Evolutionary conservation across 2,329 filamentous ascomycete species (phyloP).

Genomic region (Cladophialophora psammophila): DNA sequence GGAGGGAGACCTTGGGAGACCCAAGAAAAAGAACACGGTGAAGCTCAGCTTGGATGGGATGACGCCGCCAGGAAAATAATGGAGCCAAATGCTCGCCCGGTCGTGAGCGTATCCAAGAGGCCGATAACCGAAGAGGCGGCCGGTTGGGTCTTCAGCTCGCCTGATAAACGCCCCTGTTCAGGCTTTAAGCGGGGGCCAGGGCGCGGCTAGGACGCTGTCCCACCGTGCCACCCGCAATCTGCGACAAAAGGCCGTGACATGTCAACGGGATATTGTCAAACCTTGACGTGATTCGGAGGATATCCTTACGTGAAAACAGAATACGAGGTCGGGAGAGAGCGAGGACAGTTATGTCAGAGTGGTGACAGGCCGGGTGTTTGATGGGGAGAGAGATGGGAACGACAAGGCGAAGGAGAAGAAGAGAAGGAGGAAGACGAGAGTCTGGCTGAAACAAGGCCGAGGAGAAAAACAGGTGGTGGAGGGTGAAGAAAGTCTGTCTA

Average conservation of each 20-base stretch:
- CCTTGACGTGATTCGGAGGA: constrained; percentile 15
- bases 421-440: neutral
- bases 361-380: neutral
- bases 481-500: neutral
- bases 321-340: constrained; percentile 6
- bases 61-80: constrained; percentile 11
- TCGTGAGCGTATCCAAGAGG: constrained; percentile 10
- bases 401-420: neutral
- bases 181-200: constrained; percentile 15
- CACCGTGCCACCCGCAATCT: constrained; percentile 17
- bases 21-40: constrained; percentile 7
- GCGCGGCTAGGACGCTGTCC: constrained; percentile 20
- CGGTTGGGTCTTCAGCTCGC: constrained; percentile 31
- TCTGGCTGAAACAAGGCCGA: too few relatives aligned
- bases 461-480: neutral
- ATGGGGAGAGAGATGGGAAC: neutral
- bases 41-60: constrained; percentile 20
- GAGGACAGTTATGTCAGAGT: neutral
- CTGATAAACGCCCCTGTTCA: constrained; percentile 24
- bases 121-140: constrained; percentile 31
- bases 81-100: constrained; percentile 6
- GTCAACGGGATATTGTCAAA: constrained; percentile 10
- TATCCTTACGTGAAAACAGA: constrained; percentile 11
- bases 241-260: constrained; percentile 8
- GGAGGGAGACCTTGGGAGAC: too few relatives aligned